Evolutionary conservation across 768 basidiomycete species (phyloP), one percentile per base, ranked within the genome.

Genomic region (Boletus speciosus): DNA sequence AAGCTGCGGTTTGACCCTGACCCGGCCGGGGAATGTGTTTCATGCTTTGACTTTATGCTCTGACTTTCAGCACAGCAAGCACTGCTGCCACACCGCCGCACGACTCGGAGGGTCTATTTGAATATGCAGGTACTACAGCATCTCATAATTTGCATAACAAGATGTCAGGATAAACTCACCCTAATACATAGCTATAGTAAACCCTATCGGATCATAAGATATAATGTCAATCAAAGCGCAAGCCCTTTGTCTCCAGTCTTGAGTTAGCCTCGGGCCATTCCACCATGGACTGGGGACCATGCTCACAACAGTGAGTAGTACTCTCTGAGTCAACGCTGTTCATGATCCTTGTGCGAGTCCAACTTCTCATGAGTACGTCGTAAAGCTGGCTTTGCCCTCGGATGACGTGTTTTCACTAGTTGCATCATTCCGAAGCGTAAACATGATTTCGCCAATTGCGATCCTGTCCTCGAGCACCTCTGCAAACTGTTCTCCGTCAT

Each of bases 401-500:
- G 45, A 56, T 34, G 49, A 45, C 19, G 23, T 39, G 29, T 53
- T 46, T 21, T 51, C 51, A 9, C 47, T 45, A 34, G 42, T 45
- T 19, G 10, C 8, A 12, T 50, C 56, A 21, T 27, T 34, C 25
- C 40, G 53, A 19, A 66, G 52, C 34, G 55, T 25, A 40, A 66
- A 66, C 14, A 48, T 67, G 51, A 66, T 59, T 37, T 65, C 56
- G 39, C 64, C 64, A 39, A 66, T 62, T 25, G 44, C 56, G 8
- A 65, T 49, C 44, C 52, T 40, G 14, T 62, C 55, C 4, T 65
- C 65, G 29, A 44, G 32, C 25, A 53, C n/a, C 16, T 67, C 65
- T 2, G 27, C 10, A 34, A 47, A 34, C 11, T 16, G 44, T 11
- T 29, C 39, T 9, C 49, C 55, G 2, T 67, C 64, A 15, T 65